Base-by-base conservation (phyloP, 2,329 filamentous ascomycete species). In the Penicillium sp. region DNA sequence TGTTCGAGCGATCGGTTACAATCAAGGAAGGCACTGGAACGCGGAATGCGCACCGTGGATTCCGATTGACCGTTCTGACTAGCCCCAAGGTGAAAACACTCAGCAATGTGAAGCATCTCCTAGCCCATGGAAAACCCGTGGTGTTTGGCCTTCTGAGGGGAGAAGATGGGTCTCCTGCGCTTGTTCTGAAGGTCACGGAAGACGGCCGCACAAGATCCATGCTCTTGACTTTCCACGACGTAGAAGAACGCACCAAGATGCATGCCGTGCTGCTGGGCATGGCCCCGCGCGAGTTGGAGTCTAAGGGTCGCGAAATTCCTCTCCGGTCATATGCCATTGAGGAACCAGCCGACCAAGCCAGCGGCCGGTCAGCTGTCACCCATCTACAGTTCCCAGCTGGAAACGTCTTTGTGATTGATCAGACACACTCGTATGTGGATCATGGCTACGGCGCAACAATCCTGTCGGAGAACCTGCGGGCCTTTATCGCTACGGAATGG, bases 111-210 rank as follows among this genome's bases (percentile, higher is more conserved):
- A 88, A 87, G 57, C 90, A 95, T 69, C 79, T 83, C 14, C 83
- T 93, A 46, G 79, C 83, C 14, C 84, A 86, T 5, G 82, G 84
- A 21, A 76, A 83, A 22, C 90, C 91, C 0, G 80, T 96, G 46
- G 85, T 90, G 47, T 96, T 93, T 70, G 88, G 90, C 13, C 90
- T 93, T 66, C 78, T 92, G 61, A 85, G 88, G 9, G 86, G 85
- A 19, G 90, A 93, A 31, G 84, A 85, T 53, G 87, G 88, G 10
- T 80, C 84, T 8, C 88, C 90, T 1, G 86, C 86, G 8, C 80
- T 91, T 64, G 84, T 90, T 35, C 75, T 96, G 33, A 87, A 88
- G 43, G 86, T 91, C 51, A 86, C 86, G 47, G 88, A 88, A 63
- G 82, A 83, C 9, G 82, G 84, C 22, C 79, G 83, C 41, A 86